A percentile compares a stretch with the other conserved stretches of the same genome.
These are phyloP conservation scores for Cryptococcus jaspeensis DNA, from an alignment of 1,284 basidiomycete species.

Conservation along the genomic window DNA sequence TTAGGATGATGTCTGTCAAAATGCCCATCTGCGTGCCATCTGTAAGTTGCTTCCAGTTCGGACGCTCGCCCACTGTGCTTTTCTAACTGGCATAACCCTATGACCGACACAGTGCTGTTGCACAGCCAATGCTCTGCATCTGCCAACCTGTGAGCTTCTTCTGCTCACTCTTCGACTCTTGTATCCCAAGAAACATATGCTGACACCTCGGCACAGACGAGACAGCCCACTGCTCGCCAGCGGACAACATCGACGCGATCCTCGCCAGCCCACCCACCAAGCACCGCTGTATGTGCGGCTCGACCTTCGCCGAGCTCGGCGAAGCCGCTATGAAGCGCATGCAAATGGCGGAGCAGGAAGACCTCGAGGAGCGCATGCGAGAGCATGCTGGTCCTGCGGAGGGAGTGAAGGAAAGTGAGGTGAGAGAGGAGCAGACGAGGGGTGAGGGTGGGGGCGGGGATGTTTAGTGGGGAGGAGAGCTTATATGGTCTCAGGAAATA, in stretches of 20 bases:
- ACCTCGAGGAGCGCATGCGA: constrained; percentile 10
- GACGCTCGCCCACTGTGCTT: neutral
- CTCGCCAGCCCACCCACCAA: constrained; percentile 20
- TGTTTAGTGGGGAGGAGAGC: neutral
- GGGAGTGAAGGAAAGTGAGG: too few species aligned
- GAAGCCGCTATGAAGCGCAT: constrained; percentile 32
- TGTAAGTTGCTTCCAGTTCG: constrained; percentile 21
- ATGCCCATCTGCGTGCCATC: constrained; percentile 41
- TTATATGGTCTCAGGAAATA: neutral
- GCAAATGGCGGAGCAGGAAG: constrained; percentile 22
- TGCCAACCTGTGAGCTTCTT: neutral
- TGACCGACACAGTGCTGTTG: too few species aligned
- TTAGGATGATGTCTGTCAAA: constrained; percentile 42
- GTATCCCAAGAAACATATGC: too few species aligned
- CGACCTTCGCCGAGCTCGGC: constrained; percentile 37
- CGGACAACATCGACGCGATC: constrained; percentile 28
- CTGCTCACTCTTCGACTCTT: neutral
- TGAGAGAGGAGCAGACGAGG: neutral
- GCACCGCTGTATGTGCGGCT: constrained; percentile 34
- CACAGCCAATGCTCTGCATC: too few species aligned
- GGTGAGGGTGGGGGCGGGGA: neutral
- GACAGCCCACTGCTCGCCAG: constrained; percentile 3
- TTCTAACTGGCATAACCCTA: neutral
- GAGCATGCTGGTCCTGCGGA: neutral
- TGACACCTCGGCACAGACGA: neutral